Evolutionary conservation across 2,329 filamentous ascomycete genomes (phyloP).

Genomic region (Aspergillus calidoustus): DNA sequence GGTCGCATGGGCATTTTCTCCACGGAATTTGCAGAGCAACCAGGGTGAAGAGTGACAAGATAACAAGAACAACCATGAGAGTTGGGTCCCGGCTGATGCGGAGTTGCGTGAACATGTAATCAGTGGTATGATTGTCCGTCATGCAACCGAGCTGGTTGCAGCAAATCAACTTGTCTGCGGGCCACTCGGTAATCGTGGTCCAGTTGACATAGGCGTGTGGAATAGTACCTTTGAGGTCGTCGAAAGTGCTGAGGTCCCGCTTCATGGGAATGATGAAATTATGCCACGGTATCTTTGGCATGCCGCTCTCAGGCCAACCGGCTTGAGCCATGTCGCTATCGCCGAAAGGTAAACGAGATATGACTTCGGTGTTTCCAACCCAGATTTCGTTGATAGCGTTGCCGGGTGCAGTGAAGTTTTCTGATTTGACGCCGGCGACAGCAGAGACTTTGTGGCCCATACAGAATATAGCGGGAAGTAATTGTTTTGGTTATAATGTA

Average conservation of each 20-base stretch:
- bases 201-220: not conserved
- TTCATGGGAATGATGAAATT: conserved; percentile 45
- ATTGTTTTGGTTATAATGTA: not conserved
- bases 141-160: conserved; percentile 1
- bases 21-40: not conserved
- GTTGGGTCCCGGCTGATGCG: not conserved
- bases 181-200: not conserved
- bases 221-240: not conserved
- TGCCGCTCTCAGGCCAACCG: conserved; percentile 36
- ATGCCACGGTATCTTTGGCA: conserved; percentile 46
- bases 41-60: not conserved
- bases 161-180: not conserved
- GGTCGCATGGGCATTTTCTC: not conserved
- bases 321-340: conserved; percentile 45
- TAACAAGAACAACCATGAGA: not conserved
- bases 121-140: not conserved
- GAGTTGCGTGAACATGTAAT: not conserved
- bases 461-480: not conserved
- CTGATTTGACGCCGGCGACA: conserved; percentile 39
- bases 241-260: conserved; percentile 16
- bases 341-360: conserved; percentile 45
- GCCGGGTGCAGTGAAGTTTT: conserved; percentile 40
- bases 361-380: conserved; percentile 41
- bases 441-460: conserved; percentile 45
- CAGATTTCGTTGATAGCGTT: conserved; percentile 47